A percentile compares a stretch with the other conserved stretches of the same genome.
Conservation (phyloP, 805 yeast genomes). For the Lachancea nothofagi region DNA sequence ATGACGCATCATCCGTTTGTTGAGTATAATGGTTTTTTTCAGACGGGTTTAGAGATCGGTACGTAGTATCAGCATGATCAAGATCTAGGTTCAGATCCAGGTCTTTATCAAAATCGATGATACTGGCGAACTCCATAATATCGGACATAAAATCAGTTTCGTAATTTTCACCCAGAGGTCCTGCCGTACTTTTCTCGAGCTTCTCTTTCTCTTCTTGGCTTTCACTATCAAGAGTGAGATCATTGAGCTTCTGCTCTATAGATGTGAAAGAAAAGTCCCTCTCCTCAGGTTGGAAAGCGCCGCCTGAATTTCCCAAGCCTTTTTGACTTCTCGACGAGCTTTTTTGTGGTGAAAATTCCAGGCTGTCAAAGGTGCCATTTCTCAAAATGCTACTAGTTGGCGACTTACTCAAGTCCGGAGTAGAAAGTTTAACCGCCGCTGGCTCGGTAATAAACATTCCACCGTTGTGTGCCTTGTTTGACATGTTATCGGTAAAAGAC, state of each 20-base stretch:
- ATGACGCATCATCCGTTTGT: not conserved
- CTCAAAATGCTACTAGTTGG: conserved; percentile 36
- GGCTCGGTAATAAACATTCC: conserved; percentile 46
- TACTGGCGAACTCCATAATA: conserved; percentile 41
- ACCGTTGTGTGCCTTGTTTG: conserved; percentile 38
- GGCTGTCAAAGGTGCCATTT: conserved; percentile 30
- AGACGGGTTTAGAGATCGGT: conserved; percentile 11
- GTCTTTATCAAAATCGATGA: conserved; percentile 43
- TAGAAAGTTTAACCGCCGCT: conserved; percentile 25
- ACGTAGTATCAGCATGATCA: conserved; percentile 11
- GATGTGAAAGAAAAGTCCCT: conserved; percentile 22
- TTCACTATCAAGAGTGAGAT: conserved; percentile 20
- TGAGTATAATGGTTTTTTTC: not conserved
- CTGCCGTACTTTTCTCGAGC: not conserved
- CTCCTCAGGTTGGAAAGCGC: conserved; percentile 7
- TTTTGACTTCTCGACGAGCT: not conserved
- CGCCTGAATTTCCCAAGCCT: not conserved
- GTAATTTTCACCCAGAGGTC: not conserved
- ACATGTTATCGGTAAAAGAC: conserved; percentile 32
- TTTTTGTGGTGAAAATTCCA: conserved; percentile 18
- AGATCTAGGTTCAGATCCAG: conserved; percentile 34
- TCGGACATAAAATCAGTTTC: conserved; percentile 37
- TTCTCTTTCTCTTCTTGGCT: conserved; percentile 9
- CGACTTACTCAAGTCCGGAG: conserved; percentile 35
- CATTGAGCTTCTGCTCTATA: conserved; percentile 26